These are phyloP conservation scores for Barbarea vulgaris DNA, from an alignment of 345 rosid genomes.

Conservation along the genomic window DNA sequence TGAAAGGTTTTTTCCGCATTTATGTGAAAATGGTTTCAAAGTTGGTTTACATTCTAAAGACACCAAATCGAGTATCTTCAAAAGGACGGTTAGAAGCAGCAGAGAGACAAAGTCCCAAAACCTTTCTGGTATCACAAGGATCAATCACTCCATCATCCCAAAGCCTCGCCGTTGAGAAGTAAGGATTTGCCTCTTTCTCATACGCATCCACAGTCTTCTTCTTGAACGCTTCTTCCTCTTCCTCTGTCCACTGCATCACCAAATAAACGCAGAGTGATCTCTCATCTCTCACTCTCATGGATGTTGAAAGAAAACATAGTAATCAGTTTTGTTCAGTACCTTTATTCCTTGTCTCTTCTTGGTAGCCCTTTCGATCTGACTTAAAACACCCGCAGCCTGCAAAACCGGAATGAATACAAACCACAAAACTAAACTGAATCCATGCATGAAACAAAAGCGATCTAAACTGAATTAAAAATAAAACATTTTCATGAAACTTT, in stretches of 20 bases:
- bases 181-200: conserved; percentile 78
- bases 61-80: conserved; percentile 78
- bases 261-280: neutral
- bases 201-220: conserved; percentile 73
- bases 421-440: neutral
- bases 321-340: conserved; percentile 43
- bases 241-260: conserved; percentile 68
- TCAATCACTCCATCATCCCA: conserved; percentile 97
- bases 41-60: conserved; percentile 75
- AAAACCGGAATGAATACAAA: neutral
- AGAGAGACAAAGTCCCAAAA: conserved; percentile 71
- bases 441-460: neutral
- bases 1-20: neutral
- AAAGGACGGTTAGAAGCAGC: conserved; percentile 60
- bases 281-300: neutral
- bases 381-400: conserved; percentile 95
- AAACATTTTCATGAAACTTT: neutral
- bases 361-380: conserved; percentile 83
- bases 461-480: neutral
- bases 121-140: conserved; percentile 84
- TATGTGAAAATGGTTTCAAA: neutral
- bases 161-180: conserved; percentile 88
- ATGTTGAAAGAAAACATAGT: neutral
- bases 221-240: conserved; percentile 76
- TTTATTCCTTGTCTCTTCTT: conserved; percentile 82